Evolutionary conservation across 768 basidiomycete species (phyloP).

Genomic region (Mycena alexandri): DNA sequence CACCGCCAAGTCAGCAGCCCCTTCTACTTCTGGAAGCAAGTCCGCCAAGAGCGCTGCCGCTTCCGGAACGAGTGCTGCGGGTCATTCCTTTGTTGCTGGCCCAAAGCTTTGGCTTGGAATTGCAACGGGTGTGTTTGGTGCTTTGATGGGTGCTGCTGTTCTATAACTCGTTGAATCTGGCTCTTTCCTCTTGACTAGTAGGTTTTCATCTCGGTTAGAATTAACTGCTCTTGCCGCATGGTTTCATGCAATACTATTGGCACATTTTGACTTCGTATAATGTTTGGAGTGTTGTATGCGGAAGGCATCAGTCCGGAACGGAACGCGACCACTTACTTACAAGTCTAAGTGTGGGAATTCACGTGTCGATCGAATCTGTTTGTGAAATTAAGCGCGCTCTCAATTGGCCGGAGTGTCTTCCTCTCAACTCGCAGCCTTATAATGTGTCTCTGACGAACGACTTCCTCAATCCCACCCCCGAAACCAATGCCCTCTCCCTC

Average conservation of each 20-base stretch:
- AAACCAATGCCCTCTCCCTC: slow-evolving; percentile 16
- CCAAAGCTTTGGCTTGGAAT: slow-evolving; percentile 29
- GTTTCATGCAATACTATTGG: too few relatives aligned
- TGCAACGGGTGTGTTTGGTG: slow-evolving; percentile 45
- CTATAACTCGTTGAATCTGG: slow-evolving; percentile 43
- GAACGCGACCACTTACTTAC: neutral
- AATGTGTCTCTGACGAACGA: slow-evolving; percentile 22
- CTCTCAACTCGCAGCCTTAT: neutral
- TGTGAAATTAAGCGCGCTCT: slow-evolving; percentile 19
- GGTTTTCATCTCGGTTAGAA: neutral
- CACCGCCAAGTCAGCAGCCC: slow-evolving; percentile 38
- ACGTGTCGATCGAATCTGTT: neutral
- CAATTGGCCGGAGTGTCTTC: slow-evolving; percentile 16
- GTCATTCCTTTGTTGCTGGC: slow-evolving; percentile 28
- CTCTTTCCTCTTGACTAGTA: neutral
- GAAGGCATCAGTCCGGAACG: neutral
- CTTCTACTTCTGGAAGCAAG: slow-evolving; percentile 40
- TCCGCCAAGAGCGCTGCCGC: slow-evolving; percentile 38
- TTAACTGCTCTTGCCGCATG: too few relatives aligned
- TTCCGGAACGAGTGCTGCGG: slow-evolving; percentile 38
- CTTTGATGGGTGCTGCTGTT: slow-evolving; percentile 51
- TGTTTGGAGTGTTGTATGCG: too few relatives aligned
- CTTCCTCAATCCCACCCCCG: neutral
- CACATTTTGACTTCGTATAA: too few relatives aligned
- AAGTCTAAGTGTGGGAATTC: too few relatives aligned